Base-by-base conservation (phyloP, 2,329 filamentous ascomycete species). In the Dendryphion nanum region DNA sequence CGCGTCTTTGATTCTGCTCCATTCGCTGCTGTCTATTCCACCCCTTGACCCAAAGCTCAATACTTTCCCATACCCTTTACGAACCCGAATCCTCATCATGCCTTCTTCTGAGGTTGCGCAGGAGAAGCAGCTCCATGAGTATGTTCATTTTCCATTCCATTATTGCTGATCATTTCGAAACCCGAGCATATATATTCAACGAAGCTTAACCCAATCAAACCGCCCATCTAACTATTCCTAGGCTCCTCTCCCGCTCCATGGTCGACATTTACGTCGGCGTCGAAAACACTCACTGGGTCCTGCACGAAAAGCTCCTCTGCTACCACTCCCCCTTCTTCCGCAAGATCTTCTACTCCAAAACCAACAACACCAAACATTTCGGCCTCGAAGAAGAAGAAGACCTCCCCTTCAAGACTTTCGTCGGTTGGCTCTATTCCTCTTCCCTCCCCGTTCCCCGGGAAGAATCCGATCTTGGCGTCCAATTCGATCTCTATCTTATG, bases 301-400 rank as follows among this genome's bases (percentile, higher is more conserved):
- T 78, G 4, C 75, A 78, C 66, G 73, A 78, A 53, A 76, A 76
- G 48, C 73, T 78, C 6, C 70, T 78, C 31, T 76, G 73, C 66
- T 55, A 76, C 51, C 69, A 75, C 59, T 76, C 72, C 21, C 68
- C 69, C 33, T 76, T 75, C 66, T 78, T 78, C 69, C 64, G 70
- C 51, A 67, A 70, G 38, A 69, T 72, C 59, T 77, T 78, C 66
- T 70, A 74, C 57, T 50, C 45, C 39, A 66, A 68, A 35, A 38
- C 26, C 41, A 36, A 5, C 47, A 52, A 32, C 15, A 57, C 51
- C 35, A 66, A 68, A 30, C 54, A 59, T 33, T 76, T 71, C 46
- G 73, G 71, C 16, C 69, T 78, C 2, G 73, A 73, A 23, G 70
- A 79, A 32, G 69, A 78, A 42, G 72, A 79, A 45, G 70, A 76